These are phyloP conservation scores for Fusarium coffeatum DNA, from an alignment of 2,329 filamentous ascomycete genomes.

Conservation along the genomic window DNA sequence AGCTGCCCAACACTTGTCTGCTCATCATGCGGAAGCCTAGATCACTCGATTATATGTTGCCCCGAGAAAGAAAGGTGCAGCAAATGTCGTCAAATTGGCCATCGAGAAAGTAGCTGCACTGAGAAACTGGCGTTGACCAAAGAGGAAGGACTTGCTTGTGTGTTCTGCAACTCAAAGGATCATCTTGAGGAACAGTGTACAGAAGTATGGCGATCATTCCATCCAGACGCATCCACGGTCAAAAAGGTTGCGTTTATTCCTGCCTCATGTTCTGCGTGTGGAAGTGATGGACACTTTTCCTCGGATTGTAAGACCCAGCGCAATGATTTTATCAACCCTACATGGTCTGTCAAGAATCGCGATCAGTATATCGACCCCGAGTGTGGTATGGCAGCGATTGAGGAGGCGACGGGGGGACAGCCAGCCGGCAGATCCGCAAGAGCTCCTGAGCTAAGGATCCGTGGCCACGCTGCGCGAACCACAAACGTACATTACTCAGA, in stretches of 20 bases:
- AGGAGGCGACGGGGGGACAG: constrained; percentile 45
- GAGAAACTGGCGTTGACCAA: constrained; percentile 66
- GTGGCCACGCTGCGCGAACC: constrained; percentile 51
- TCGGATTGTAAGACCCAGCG: constrained; percentile 61
- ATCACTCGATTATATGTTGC: constrained; percentile 64
- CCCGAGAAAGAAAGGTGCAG: constrained; percentile 62
- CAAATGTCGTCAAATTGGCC: constrained; percentile 73
- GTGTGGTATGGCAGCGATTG: constrained; percentile 56
- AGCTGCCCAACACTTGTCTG: constrained; percentile 62
- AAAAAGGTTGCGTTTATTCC: constrained; percentile 63
- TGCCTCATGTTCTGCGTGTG: constrained; percentile 68
- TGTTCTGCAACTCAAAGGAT: constrained; percentile 65
- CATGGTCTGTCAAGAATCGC: constrained; percentile 65
- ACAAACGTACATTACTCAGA: constrained; percentile 60
- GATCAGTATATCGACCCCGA: constrained; percentile 62
- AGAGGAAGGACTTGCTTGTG: constrained; percentile 68
- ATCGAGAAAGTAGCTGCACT: constrained; percentile 62
- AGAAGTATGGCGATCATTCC: constrained; percentile 69
- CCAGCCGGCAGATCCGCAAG: constrained; percentile 38
- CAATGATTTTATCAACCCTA: constrained; percentile 51
- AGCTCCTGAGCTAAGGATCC: constrained; percentile 49
- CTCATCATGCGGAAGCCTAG: constrained; percentile 58
- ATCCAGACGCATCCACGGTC: constrained; percentile 53
- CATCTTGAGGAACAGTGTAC: constrained; percentile 72
- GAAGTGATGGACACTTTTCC: constrained; percentile 65